phyloP scores from a whole-genome alignment of 441 rosid genomes.

The Euphorbia celastroides region DNA sequence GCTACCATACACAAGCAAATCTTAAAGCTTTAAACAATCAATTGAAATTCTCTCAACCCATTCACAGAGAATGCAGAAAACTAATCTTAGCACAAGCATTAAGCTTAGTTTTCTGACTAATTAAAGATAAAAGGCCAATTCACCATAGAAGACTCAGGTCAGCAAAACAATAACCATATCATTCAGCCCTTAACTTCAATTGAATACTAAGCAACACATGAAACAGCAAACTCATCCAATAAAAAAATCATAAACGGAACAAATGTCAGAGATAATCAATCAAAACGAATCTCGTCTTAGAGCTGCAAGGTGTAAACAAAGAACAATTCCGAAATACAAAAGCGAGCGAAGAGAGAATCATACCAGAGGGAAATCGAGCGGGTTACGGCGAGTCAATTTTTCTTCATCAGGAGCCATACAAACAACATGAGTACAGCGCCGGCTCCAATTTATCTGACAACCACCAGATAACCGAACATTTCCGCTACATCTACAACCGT shows the following conservation, averaged over 20 bases:
- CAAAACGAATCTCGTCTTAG: neutral
- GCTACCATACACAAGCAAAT: neutral
- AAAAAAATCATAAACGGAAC: neutral
- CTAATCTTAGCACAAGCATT: neutral
- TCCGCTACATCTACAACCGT: slow-evolving; percentile 10
- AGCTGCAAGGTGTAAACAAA: neutral
- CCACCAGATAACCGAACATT: neutral
- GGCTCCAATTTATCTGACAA: slow-evolving; percentile 15
- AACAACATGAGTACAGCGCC: slow-evolving; percentile 31
- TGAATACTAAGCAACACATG: neutral
- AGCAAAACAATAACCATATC: neutral
- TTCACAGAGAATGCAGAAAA: neutral
- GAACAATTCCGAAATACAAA: neutral
- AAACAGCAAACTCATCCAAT: neutral
- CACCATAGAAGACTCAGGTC: neutral
- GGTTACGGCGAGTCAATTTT: slow-evolving; percentile 59
- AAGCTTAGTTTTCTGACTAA: neutral
- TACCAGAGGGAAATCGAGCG: slow-evolving; percentile 68
- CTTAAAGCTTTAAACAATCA: neutral
- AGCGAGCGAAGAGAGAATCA: slow-evolving; percentile 4
- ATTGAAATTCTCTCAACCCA: neutral
- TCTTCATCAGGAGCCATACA: slow-evolving; percentile 81
- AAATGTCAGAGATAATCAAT: neutral
- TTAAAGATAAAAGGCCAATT: no score
- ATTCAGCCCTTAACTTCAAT: neutral